A percentile compares a stretch with the other conserved stretches of the same genome.
Evolutionary conservation across 805 yeast species (phyloP).

Genomic region (Ogataea zsoltii): DNA sequence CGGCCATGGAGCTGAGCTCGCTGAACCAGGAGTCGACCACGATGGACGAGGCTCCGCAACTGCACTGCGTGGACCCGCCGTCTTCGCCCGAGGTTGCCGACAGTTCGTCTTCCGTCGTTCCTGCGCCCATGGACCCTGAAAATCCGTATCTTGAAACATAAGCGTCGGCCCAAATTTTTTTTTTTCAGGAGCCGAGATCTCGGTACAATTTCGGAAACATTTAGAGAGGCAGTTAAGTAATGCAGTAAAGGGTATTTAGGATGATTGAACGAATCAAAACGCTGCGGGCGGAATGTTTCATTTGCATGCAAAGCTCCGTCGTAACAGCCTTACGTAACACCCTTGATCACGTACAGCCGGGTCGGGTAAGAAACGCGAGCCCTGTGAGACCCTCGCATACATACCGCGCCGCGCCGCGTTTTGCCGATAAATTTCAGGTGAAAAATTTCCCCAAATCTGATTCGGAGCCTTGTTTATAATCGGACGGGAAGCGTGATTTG

Average conservation of each 20-base stretch:
- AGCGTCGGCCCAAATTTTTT: background rate
- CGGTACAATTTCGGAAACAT: too few species aligned
- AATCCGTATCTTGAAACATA: background rate
- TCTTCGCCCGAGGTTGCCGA: background rate
- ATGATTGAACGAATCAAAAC: too few species aligned
- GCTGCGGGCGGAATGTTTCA: too few species aligned
- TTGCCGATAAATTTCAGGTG: conserved; percentile 2
- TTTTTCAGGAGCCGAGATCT: too few species aligned
- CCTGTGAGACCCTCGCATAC: background rate
- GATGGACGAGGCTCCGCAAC: conserved; percentile 19
- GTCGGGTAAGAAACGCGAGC: too few species aligned
- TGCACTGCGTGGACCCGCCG: conserved; percentile 9
- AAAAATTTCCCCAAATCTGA: conserved; percentile 8
- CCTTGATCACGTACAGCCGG: too few species aligned
- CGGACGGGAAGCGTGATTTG: background rate
- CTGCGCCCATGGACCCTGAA: conserved; percentile 10
- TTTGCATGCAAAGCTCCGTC: too few species aligned
- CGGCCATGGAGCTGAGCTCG: conserved; percentile 18
- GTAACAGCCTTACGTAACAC: too few species aligned
- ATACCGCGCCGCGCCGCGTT: conserved; percentile 1
- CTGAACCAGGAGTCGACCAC: conserved; percentile 22
- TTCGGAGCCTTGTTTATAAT: background rate
- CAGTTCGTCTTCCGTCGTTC: background rate
- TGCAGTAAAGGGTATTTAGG: too few species aligned
- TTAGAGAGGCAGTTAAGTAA: too few species aligned